Percentiles rank a stretch among this genome's conserved stretches.
Conservation (phyloP, 2,329 filamentous ascomycete species). For the Thyridium curvatum region DNA sequence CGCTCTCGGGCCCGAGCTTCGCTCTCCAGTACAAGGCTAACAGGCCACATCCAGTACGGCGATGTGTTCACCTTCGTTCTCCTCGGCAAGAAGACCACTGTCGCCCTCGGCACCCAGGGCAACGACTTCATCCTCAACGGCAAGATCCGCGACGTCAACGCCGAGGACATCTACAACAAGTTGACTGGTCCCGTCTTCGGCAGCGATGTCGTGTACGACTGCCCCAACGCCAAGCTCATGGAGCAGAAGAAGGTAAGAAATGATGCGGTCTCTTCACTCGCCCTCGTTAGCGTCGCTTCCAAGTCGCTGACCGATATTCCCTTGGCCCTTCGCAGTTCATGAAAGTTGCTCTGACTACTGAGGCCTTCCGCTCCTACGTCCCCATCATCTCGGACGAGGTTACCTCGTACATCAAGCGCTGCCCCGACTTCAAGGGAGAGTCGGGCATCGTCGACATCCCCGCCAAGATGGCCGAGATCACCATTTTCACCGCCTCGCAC, state of each 20-base stretch:
- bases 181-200: conserved; percentile 59
- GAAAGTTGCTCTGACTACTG: conserved; percentile 63
- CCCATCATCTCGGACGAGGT: conserved; percentile 66
- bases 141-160: conserved; percentile 43
- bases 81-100: conserved; percentile 42
- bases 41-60: conserved; percentile 30
- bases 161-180: conserved; percentile 47
- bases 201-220: conserved; percentile 76
- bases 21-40: conserved; percentile 2
- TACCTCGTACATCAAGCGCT: conserved; percentile 53
- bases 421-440: conserved; percentile 50
- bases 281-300: not conserved
- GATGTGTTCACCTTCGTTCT: conserved; percentile 49
- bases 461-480: conserved; percentile 67
- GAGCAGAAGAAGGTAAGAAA: conserved; percentile 71
- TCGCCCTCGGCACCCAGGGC: conserved; percentile 41
- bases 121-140: conserved; percentile 53
- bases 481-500: conserved; percentile 73
- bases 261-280: conserved; percentile 4
- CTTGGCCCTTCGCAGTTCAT: conserved; percentile 43
- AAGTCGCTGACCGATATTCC: conserved; percentile 4
- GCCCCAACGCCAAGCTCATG: conserved; percentile 78
- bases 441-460: conserved; percentile 59
- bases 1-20: not conserved
- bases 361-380: conserved; percentile 60